Evolutionary conservation across 2,329 filamentous ascomycete genomes (phyloP).

Genomic region (Beauveria medogensis): DNA sequence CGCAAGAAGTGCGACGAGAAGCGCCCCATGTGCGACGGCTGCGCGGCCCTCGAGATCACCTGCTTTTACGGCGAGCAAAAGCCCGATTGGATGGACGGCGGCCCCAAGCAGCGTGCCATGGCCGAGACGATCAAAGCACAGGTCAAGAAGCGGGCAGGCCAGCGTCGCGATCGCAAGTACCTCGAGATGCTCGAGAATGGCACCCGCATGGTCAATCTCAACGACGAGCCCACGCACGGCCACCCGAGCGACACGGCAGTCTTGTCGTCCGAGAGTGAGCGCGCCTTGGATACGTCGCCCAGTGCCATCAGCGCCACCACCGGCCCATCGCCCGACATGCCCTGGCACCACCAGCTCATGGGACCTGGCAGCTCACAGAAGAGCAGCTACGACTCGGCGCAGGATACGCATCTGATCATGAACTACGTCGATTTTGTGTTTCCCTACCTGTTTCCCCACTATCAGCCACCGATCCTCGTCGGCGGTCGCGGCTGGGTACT

Average conservation of each 20-base stretch:
- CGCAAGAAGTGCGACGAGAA: conserved; percentile 54
- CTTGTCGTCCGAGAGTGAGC: neutral
- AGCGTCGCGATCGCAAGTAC: conserved; percentile 42
- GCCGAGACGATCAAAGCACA: conserved; percentile 47
- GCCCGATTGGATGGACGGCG: conserved; percentile 52
- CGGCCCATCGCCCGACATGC: conserved; percentile 22
- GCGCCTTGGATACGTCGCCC: conserved; percentile 5
- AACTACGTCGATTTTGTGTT: conserved; percentile 55
- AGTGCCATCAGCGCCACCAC: neutral
- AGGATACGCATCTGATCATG: conserved; percentile 38
- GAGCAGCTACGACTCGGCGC: conserved; percentile 14
- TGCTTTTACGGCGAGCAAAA: conserved; percentile 46
- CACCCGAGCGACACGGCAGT: conserved; percentile 5
- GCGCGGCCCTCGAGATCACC: conserved; percentile 44
- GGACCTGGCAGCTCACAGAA: conserved; percentile 12
- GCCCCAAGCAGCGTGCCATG: conserved; percentile 39
- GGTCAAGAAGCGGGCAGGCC: conserved; percentile 45
- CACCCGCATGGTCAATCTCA: conserved; percentile 17
- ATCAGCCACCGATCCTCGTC: conserved; percentile 45
- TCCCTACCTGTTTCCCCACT: conserved; percentile 56
- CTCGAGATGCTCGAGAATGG: conserved; percentile 32
- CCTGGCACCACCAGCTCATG: conserved; percentile 25
- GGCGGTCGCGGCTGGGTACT: conserved; percentile 56
- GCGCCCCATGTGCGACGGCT: conserved; percentile 43
- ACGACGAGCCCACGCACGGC: conserved; percentile 12